Evolutionary conservation across 2,329 filamentous ascomycete species (phyloP).

Genomic region (Curvularia sp.): DNA sequence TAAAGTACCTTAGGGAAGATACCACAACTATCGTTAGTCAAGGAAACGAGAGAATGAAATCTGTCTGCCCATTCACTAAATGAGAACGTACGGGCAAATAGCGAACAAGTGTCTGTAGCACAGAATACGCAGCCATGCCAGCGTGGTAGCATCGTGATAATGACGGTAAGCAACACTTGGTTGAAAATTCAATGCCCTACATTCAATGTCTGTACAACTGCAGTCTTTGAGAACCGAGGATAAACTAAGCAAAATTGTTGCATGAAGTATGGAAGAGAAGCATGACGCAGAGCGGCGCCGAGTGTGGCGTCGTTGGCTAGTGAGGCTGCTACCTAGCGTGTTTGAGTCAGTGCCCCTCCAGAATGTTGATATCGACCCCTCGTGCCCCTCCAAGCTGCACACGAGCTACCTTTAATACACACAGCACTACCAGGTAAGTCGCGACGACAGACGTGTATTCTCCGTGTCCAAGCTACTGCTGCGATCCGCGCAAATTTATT

Average conservation of each 20-base stretch:
- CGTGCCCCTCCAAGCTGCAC: conserved; percentile 24
- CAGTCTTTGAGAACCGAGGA: neutral
- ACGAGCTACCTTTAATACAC: conserved; percentile 15
- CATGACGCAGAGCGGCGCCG: neutral
- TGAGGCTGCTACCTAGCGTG: conserved; percentile 20
- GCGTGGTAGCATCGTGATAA: neutral
- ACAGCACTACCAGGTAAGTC: conserved; percentile 7
- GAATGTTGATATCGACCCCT: conserved; percentile 13
- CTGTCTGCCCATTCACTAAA: no score
- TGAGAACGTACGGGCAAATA: neutral
- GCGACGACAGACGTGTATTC: neutral
- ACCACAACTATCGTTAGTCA: neutral
- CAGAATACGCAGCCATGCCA: neutral
- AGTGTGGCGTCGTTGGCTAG: conserved; percentile 26
- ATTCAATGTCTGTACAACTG: no score
- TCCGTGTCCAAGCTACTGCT: neutral
- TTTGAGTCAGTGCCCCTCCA: conserved; percentile 36
- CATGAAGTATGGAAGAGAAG: neutral
- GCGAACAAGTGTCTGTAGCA: neutral
- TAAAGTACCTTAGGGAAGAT: neutral
- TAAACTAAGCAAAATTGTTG: neutral
- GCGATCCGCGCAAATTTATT: neutral
- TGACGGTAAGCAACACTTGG: neutral
- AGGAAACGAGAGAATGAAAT: neutral
- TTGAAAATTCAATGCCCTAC: neutral